These are phyloP conservation scores for Helminthosporium solani DNA, from an alignment of 2,329 filamentous ascomycete species.

Conservation along the genomic window DNA sequence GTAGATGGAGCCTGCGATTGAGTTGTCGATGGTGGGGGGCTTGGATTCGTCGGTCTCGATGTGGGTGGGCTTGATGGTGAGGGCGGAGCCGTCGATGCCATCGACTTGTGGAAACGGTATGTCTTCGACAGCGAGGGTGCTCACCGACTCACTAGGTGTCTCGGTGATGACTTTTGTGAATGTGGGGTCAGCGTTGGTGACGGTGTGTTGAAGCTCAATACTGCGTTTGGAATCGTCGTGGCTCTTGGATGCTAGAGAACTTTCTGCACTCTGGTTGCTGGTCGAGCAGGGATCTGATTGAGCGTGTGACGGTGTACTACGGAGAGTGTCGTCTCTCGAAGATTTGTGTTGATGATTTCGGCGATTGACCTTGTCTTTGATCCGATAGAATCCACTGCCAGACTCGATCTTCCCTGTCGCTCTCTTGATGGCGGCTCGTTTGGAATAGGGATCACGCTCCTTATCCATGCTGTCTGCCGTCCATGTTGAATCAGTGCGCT, in stretches of 20 bases:
- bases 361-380: conserved; percentile 78
- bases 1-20: conserved; percentile 59
- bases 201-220: background rate
- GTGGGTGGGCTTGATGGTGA: conserved; percentile 6
- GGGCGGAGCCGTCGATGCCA: conserved; percentile 19
- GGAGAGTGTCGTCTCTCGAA: conserved; percentile 38
- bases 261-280: conserved; percentile 12
- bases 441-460: conserved; percentile 58
- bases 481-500: conserved; percentile 13
- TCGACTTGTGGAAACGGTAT: conserved; percentile 13
- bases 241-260: conserved; percentile 13
- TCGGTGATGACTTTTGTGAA: conserved; percentile 38
- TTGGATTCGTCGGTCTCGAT: conserved; percentile 26
- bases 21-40: conserved; percentile 51
- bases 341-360: conserved; percentile 45
- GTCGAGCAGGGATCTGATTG: conserved; percentile 18
- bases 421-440: conserved; percentile 69
- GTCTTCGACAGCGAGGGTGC: conserved; percentile 22
- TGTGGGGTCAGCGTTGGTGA: conserved; percentile 23
- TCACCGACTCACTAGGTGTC: conserved; percentile 34
- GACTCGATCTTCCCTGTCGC: conserved; percentile 79
- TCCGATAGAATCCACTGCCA: conserved; percentile 76
- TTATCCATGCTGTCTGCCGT: conserved; percentile 47
- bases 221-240: background rate
- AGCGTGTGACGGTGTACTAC: conserved; percentile 22